Conservation (phyloP, 441 rosid genomes). For the Corymbia calophylla region DNA sequence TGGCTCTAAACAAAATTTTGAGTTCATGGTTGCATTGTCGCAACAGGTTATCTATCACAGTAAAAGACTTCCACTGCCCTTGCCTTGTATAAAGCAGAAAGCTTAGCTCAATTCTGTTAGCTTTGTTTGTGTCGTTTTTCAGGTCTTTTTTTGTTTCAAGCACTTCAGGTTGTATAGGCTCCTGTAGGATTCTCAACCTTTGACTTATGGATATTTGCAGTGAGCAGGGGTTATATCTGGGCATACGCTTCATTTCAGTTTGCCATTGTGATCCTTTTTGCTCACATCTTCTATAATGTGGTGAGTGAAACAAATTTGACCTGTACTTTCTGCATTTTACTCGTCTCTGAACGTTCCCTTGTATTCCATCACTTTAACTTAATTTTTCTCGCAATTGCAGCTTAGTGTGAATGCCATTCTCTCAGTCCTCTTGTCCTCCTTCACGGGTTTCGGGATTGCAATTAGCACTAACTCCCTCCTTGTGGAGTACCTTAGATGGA, state of each 20-base stretch:
- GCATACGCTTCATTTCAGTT: slow-evolving; percentile 36
- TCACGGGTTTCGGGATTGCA: slow-evolving; percentile 35
- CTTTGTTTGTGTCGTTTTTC: neutral
- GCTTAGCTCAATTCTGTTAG: neutral
- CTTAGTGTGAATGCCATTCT: slow-evolving; percentile 26
- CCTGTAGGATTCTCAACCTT: neutral
- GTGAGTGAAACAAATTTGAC: slow-evolving; percentile 13
- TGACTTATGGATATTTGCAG: slow-evolving; percentile 13
- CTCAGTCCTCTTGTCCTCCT: slow-evolving; percentile 29
- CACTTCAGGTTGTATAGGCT: neutral
- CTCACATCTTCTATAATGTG: slow-evolving; percentile 33
- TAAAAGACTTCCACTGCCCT: neutral
- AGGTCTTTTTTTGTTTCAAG: neutral
- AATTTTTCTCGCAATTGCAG: slow-evolving; percentile 10
- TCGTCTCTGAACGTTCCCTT: neutral
- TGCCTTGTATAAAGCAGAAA: neutral
- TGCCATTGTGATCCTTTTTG: slow-evolving; percentile 33
- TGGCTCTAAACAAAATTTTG: neutral
- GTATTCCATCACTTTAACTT: neutral
- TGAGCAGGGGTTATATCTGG: slow-evolving; percentile 37
- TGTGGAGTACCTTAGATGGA: slow-evolving; percentile 30
- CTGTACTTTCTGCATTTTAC: neutral
- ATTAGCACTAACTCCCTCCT: slow-evolving; percentile 31
- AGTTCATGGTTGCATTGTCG: neutral
- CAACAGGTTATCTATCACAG: neutral